Evolutionary conservation across 805 yeast genomes (phyloP).

Genomic region (Teunomyces barrocoloradensis): DNA sequence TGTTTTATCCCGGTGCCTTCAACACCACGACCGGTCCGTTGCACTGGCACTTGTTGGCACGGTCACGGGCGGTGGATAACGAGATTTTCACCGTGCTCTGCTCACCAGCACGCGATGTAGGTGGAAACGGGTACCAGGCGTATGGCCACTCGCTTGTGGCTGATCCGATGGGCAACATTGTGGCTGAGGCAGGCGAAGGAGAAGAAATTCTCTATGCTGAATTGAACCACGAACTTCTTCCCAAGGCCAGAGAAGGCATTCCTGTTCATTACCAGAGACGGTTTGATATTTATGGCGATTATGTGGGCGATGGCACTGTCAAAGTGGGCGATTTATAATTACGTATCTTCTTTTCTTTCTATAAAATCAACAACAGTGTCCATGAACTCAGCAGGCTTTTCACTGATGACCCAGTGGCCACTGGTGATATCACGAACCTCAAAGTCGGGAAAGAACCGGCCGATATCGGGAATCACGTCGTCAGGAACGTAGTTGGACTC

Average conservation of each 20-base stretch:
- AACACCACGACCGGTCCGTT: slow-evolving; percentile 82
- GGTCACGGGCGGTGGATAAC: slow-evolving; percentile 73
- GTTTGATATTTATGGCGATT: slow-evolving; percentile 44
- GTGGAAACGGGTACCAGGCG: slow-evolving; percentile 44
- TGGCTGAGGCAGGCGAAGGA: slow-evolving; percentile 47
- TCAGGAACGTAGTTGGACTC: slow-evolving; percentile 78
- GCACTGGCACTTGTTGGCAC: slow-evolving; percentile 77
- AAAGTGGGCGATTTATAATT: slow-evolving; percentile 25
- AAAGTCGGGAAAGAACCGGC: slow-evolving; percentile 74
- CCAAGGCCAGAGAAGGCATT: slow-evolving; percentile 39
- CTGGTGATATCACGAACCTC: slow-evolving; percentile 71
- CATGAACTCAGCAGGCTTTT: slow-evolving; percentile 76
- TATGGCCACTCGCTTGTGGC: slow-evolving; percentile 45
- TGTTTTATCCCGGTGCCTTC: slow-evolving; percentile 83
- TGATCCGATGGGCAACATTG: slow-evolving; percentile 40
- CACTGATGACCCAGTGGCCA: slow-evolving; percentile 93
- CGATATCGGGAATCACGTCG: slow-evolving; percentile 71
- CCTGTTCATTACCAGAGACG: slow-evolving; percentile 45
- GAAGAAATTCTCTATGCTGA: slow-evolving; percentile 44
- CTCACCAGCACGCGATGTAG: slow-evolving; percentile 80
- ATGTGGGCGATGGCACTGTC: slow-evolving; percentile 26
- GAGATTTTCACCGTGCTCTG: slow-evolving; percentile 72
- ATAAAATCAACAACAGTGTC: slow-evolving; percentile 61
- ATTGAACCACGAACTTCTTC: slow-evolving; percentile 36
- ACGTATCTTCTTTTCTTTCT: slow-evolving; percentile 40